phyloP scores from a whole-genome alignment of 352 stramenopile genomes.

The Hyaloperonospora arabidopsidis region DNA sequence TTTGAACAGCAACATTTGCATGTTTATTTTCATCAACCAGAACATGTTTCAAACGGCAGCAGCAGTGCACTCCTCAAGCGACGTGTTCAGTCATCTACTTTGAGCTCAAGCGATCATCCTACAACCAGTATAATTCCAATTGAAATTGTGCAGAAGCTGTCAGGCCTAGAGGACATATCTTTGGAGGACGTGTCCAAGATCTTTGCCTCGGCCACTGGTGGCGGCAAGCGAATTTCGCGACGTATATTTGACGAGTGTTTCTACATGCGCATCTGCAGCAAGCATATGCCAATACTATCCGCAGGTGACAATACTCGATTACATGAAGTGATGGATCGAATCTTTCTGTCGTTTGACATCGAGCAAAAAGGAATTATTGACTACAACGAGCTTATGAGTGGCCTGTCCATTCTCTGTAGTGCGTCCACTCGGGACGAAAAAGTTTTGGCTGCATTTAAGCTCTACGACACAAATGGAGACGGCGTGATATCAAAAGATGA shows the following conservation, averaged over 20 bases:
- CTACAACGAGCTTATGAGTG: slow-evolving; percentile 67
- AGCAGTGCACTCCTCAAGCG: slow-evolving; percentile 1
- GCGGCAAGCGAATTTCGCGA: slow-evolving; percentile 48
- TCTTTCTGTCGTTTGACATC: slow-evolving; percentile 77
- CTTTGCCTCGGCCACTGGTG: slow-evolving; percentile 44
- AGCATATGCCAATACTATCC: slow-evolving; percentile 16
- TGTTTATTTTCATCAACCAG: slow-evolving; percentile 5
- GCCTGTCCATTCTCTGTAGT: slow-evolving; percentile 62
- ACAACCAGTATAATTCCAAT: slow-evolving; percentile 36
- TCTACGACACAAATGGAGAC: slow-evolving; percentile 80
- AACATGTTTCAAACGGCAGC: slow-evolving; percentile 14
- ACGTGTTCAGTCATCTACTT: slow-evolving; percentile 17
- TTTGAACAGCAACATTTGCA: slow-evolving; percentile 54
- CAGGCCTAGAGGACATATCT: slow-evolving; percentile 51
- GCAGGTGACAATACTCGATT: slow-evolving; percentile 47
- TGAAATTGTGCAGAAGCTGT: slow-evolving; percentile 65
- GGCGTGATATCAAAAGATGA: slow-evolving; percentile 79
- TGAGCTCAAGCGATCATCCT: slow-evolving; percentile 13
- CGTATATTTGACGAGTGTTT: slow-evolving; percentile 69
- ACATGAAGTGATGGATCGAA: slow-evolving; percentile 60
- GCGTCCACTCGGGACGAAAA: slow-evolving; percentile 51
- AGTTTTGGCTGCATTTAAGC: slow-evolving; percentile 68
- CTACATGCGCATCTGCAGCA: slow-evolving; percentile 54
- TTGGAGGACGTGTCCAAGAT: slow-evolving; percentile 54
- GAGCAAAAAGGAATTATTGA: slow-evolving; percentile 68